phyloP scores from a whole-genome alignment of 2,329 filamentous ascomycete species.

The Clarireedia paspali region DNA sequence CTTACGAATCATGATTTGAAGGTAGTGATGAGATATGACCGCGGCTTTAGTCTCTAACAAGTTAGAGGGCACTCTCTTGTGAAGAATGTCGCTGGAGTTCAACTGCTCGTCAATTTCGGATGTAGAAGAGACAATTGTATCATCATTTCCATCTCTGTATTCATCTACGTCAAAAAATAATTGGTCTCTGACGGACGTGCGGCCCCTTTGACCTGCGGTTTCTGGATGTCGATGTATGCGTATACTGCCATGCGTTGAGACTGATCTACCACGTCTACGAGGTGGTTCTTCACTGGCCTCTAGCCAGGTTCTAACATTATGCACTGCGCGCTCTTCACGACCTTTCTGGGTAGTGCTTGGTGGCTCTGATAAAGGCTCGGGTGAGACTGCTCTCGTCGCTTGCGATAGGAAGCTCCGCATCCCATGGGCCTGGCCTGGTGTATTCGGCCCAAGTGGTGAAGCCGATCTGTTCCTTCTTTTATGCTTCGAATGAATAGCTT shows the following conservation, averaged over 20 bases:
- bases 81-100: conserved; percentile 2
- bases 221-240: conserved; percentile 19
- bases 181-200: conserved; percentile 8
- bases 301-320: conserved; percentile 24
- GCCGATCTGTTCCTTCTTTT: conserved; percentile 21
- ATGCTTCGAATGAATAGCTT: conserved; percentile 4
- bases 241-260: conserved; percentile 23
- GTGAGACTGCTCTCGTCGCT: conserved; percentile 5
- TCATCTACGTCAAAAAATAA: conserved; percentile 12
- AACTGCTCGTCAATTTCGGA: conserved; percentile 7
- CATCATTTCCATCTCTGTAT: conserved; percentile 17
- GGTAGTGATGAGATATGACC: conserved; percentile 20
- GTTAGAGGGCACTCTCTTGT: background rate
- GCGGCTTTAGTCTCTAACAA: conserved; percentile 18
- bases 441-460: conserved; percentile 10
- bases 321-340: conserved; percentile 7
- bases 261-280: conserved; percentile 19
- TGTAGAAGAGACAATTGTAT: conserved; percentile 20
- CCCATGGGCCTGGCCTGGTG: conserved; percentile 1
- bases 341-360: conserved; percentile 9
- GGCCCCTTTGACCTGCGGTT: conserved; percentile 4
- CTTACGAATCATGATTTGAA: conserved; percentile 12
- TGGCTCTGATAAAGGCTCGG: conserved; percentile 2
- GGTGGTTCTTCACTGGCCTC: conserved; percentile 11
- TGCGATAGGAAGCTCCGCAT: conserved; percentile 13